These are phyloP conservation scores for Calvatia gigantea DNA, from an alignment of 768 basidiomycete species.

Conservation along the genomic window DNA sequence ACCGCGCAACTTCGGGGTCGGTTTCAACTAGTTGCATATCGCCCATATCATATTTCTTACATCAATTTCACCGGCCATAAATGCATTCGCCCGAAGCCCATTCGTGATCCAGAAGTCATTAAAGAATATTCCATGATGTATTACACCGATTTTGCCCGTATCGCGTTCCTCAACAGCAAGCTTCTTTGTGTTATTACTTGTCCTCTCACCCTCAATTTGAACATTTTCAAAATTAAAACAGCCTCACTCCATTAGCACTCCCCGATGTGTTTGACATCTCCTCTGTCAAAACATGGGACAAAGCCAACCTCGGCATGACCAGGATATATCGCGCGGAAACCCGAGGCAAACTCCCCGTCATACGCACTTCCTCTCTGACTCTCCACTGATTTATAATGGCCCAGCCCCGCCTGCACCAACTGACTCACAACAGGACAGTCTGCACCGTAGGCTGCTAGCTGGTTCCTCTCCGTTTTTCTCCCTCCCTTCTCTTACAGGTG, in stretches of 20 bases:
- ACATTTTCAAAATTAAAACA: constrained; percentile 66
- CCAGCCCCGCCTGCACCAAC: constrained; percentile 36
- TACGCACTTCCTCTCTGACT: constrained; percentile 96
- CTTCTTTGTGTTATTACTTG: background rate
- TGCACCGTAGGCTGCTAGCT: constrained; percentile 25
- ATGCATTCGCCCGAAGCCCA: constrained; percentile 86
- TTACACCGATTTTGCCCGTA: constrained; percentile 97
- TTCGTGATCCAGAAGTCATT: constrained; percentile 87
- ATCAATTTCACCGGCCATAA: constrained; percentile 62
- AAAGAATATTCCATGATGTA: constrained; percentile 89
- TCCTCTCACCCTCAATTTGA: background rate
- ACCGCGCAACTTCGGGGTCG: constrained; percentile 71
- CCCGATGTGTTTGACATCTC: constrained; percentile 99
- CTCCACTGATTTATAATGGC: constrained; percentile 67
- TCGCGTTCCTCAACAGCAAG: constrained; percentile 91
- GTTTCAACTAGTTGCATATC: constrained; percentile 1
- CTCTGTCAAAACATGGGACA: constrained; percentile 93
- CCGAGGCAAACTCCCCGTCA: constrained; percentile 89
- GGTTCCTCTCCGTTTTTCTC: background rate
- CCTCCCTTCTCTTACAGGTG: background rate
- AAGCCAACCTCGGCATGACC: constrained; percentile 93
- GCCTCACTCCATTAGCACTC: constrained; percentile 97
- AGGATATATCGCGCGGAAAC: constrained; percentile 99
- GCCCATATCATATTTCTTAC: background rate
- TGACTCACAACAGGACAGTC: constrained; percentile 13